Conservation (phyloP, 2,329 filamentous ascomycete genomes). For the Anisogramma anomala region DNA sequence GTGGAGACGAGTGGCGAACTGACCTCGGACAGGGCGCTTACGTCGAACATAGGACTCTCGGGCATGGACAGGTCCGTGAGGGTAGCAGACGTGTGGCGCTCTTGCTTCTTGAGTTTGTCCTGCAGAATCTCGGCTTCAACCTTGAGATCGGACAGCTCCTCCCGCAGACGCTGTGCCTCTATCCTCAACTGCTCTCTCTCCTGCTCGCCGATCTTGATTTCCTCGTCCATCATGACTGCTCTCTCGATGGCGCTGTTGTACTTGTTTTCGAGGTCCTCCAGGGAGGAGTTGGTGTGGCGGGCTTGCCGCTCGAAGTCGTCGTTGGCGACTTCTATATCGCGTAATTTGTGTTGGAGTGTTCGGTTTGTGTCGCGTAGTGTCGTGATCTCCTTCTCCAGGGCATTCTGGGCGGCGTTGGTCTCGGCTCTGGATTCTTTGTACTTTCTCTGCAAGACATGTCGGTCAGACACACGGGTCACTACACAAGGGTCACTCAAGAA, state of each 20-base stretch:
- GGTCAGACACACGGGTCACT: constrained; percentile 16
- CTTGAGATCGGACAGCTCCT: constrained; percentile 85
- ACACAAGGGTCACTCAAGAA: no score
- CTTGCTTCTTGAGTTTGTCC: constrained; percentile 68
- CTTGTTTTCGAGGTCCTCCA: constrained; percentile 95
- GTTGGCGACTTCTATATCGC: constrained; percentile 95
- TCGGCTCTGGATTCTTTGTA: constrained; percentile 92
- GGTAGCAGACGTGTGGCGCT: constrained; percentile 45
- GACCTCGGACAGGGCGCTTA: constrained; percentile 71
- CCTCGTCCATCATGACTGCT: constrained; percentile 86
- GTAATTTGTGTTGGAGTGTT: constrained; percentile 67
- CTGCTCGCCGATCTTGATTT: constrained; percentile 81
- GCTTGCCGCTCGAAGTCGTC: constrained; percentile 97
- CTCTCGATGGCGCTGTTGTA: constrained; percentile 92
- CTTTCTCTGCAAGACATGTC: constrained; percentile 53
- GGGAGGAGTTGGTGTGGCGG: constrained; percentile 84
- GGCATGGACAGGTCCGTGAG: constrained; percentile 51
- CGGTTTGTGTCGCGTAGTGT: constrained; percentile 75
- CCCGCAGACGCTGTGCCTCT: constrained; percentile 76
- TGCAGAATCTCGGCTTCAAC: constrained; percentile 91
- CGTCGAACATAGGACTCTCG: constrained; percentile 62
- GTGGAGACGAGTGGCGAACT: constrained; percentile 87
- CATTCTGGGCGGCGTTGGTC: constrained; percentile 70
- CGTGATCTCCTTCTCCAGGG: constrained; percentile 91
- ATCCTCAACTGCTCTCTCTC: constrained; percentile 84